Base-by-base conservation (phyloP, 305 asterid genomes). In the Solanum hybrid region DNA sequence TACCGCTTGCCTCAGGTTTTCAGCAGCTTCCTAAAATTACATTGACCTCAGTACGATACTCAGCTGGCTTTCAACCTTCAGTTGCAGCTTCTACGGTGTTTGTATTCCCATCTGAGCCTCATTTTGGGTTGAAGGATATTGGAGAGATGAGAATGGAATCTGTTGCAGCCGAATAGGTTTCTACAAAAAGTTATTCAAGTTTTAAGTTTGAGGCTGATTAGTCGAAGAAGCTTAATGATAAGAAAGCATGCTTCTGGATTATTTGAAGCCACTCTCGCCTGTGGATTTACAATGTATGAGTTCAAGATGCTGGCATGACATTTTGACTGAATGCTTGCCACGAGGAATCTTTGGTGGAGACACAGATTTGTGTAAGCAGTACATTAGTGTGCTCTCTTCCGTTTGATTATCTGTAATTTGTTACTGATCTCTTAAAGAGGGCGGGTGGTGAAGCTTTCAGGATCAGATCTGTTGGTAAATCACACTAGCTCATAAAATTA, bases 71-170 rank as follows among this genome's bases (percentile, higher is more conserved):
- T 89, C 98, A 94, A 85, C 96, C 98, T 40, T 94, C 99, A 37
- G 89, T 90, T 34, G 91, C 95, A 14, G 95, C 98, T 8, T 93
- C 98, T 9, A 88, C 93, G 4, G 91, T 97, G 90, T 96, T 96
- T 87, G 97, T 97, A 72, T 97, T 94, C 92, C 99, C 99, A 22
- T 92, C 98, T 2, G 93, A 92, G 88, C 98, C 98, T 91, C 95
- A 90, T 78, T 92, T 95, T 42, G 89, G 91, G 92, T 87, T 51
- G 40, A 91, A 85, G 56, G 92, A 91, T 71, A 73, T 29, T 22
- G 88, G 87, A 88, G 88, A 90, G 85, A 75, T 88, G 31, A 88
- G 89, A 82, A 22, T 72, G 14, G 92, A 91, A 60, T 87, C 92
- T 60, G 87, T 90, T 89, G 90, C 89, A 27, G 91, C 90, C 10